A percentile compares a stretch with the other conserved stretches of the same genome.
phyloP scores from a whole-genome alignment of 495 filamentous ascomycete genomes.

The Xylaria telfairii region DNA sequence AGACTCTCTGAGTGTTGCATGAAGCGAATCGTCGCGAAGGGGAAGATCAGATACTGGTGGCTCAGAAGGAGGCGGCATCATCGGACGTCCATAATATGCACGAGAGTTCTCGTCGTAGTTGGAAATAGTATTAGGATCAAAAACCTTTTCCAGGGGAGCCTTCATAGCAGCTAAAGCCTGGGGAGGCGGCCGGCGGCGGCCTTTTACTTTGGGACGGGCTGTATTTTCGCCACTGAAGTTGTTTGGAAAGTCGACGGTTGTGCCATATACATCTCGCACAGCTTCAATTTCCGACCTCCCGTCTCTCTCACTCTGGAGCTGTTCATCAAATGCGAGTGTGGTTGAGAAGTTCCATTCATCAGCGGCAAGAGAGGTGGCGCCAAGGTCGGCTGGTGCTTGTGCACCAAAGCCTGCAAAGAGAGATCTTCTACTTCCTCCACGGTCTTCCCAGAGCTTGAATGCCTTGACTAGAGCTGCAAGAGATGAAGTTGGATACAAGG shows the following conservation, averaged over 20 bases:
- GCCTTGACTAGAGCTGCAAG: conserved; percentile 77
- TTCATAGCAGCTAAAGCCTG: conserved; percentile 48
- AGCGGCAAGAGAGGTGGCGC: conserved; percentile 47
- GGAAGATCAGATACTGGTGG: conserved; percentile 57
- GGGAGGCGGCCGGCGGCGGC: conserved; percentile 56
- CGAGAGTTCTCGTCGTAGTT: conserved; percentile 63
- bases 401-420: conserved; percentile 81
- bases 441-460: conserved; percentile 85
- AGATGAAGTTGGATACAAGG: conserved; percentile 71
- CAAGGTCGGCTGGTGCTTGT: conserved; percentile 56
- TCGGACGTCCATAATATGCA: conserved; percentile 52
- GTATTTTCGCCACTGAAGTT: conserved; percentile 51
- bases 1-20: conserved; percentile 57
- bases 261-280: conserved; percentile 58
- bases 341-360: conserved; percentile 95
- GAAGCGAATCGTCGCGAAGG: conserved; percentile 57
- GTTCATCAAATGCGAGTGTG: conserved; percentile 79
- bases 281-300: conserved; percentile 43
- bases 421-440: conserved; percentile 82
- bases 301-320: conserved; percentile 52
- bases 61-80: conserved; percentile 38
- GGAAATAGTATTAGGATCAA: conserved; percentile 62
- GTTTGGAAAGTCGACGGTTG: conserved; percentile 49
- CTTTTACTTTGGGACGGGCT: conserved; percentile 47
- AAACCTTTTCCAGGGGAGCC: conserved; percentile 61